Conservation (phyloP, 2,329 filamentous ascomycete species). For the Pseudocercospora pini-densiflorae region DNA sequence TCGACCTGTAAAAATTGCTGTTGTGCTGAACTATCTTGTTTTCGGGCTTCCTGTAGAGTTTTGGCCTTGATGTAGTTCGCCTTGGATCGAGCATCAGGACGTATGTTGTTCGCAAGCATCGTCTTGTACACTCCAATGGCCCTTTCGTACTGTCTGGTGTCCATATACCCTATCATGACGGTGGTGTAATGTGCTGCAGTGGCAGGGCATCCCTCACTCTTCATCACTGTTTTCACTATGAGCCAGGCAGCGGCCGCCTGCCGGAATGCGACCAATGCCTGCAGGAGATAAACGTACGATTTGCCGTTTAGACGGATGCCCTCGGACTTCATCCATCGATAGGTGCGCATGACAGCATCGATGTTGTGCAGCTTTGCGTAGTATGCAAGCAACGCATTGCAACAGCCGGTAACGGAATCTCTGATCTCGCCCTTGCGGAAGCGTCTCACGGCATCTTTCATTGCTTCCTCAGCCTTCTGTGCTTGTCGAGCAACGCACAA, state of each 20-base stretch:
- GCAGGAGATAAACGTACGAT: slow-evolving; percentile 67
- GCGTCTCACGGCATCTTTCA: slow-evolving; percentile 56
- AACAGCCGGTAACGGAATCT: slow-evolving; percentile 66
- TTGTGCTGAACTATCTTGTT: slow-evolving; percentile 47
- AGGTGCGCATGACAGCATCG: slow-evolving; percentile 57
- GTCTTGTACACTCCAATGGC: slow-evolving; percentile 55
- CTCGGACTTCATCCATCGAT: slow-evolving; percentile 59
- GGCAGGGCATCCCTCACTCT: slow-evolving; percentile 48
- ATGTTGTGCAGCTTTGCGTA: slow-evolving; percentile 68
- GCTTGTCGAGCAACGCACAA: slow-evolving; percentile 53
- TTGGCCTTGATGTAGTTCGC: slow-evolving; percentile 9
- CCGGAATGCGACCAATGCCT: slow-evolving; percentile 56
- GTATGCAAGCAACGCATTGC: slow-evolving; percentile 76
- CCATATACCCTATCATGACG: slow-evolving; percentile 56
- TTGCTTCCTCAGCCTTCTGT: slow-evolving; percentile 54
- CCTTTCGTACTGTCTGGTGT: slow-evolving; percentile 48
- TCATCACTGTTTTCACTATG: slow-evolving; percentile 58
- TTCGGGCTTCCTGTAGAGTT: not conserved
- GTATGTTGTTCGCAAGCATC: slow-evolving; percentile 48
- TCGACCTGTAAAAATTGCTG: slow-evolving; percentile 38
- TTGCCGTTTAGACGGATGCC: slow-evolving; percentile 58
- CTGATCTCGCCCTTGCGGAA: slow-evolving; percentile 49
- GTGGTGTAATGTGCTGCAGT: slow-evolving; percentile 59
- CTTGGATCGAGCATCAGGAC: slow-evolving; percentile 39
- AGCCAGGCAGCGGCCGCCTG: slow-evolving; percentile 61